Conservation (phyloP, 2,329 filamentous ascomycete species). For the Coniochaeta sp. region DNA sequence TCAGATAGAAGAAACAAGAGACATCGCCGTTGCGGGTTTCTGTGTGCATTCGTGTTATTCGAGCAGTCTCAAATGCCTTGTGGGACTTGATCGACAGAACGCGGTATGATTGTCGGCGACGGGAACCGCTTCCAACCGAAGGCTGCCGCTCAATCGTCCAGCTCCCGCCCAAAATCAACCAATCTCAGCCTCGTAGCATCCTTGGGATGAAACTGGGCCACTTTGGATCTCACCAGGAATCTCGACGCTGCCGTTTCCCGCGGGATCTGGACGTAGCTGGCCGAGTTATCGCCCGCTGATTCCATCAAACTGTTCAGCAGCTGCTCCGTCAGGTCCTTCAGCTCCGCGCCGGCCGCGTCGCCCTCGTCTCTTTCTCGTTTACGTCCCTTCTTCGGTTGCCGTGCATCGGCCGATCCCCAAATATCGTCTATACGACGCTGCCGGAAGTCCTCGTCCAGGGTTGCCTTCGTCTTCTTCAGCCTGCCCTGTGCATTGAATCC, state of each 20-base stretch:
- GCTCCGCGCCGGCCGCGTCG: constrained; percentile 45
- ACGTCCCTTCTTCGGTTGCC: constrained; percentile 16
- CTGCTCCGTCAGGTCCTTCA: constrained; percentile 52
- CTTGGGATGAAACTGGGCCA: constrained; percentile 58
- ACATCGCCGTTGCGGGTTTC: neutral
- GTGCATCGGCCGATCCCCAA: constrained; percentile 35
- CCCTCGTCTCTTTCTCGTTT: constrained; percentile 35
- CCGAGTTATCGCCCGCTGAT: constrained; percentile 44
- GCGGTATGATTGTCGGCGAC: constrained; percentile 1
- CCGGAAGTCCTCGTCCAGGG: constrained; percentile 38
- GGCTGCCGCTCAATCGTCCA: constrained; percentile 38
- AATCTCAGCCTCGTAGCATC: constrained; percentile 53
- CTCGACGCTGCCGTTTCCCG: constrained; percentile 56
- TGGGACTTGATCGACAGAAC: neutral
- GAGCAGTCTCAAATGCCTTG: neutral
- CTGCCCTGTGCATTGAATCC: constrained; percentile 56
- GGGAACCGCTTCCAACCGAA: neutral
- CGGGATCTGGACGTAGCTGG: constrained; percentile 50
- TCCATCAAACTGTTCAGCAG: constrained; percentile 52
- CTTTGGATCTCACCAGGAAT: constrained; percentile 58
- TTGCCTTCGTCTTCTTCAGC: constrained; percentile 39
- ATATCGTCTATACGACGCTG: constrained; percentile 59
- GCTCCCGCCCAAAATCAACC: constrained; percentile 57
- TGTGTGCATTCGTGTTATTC: neutral
- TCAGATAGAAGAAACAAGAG: neutral